Base-by-base conservation (phyloP, 306 rosid genomes). In the Mimosa pudica region DNA sequence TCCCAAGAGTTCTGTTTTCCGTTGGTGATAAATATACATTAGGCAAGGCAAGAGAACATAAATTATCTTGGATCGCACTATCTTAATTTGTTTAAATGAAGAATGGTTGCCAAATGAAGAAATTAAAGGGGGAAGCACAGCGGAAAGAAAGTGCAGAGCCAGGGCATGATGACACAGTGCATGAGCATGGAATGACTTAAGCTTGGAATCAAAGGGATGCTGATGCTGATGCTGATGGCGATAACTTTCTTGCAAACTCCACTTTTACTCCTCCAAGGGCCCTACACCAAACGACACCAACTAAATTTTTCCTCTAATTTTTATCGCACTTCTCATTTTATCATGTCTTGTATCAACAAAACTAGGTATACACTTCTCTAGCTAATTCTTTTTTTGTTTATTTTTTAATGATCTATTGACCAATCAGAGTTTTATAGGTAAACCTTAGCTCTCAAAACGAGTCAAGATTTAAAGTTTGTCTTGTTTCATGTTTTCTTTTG, bases 121-220 rank as follows among this genome's bases (percentile, higher is more conserved):
- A 85, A 82, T 80, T 46, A 81, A 66, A 7, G 47, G 3, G 24
- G 7, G 20, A 64, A 20, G 16, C 16, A 24, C 38, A n/a, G 30
- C 7, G 32, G 49, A 42, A 66, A 48, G 47, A 65, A 33, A 38
- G 24, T 65, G 47, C 70, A 17, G 5, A 17, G 32, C 0, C 24
- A 65, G 70, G 10, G 49, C 5, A 30, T 16, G 48, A 66, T 70
- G 74, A 18, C 36, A 18, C 36, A 69, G 35, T 24, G 74, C 49
- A 68, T 68, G 87, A 89, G 90, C 91, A 87, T 84, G 93, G 89
- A 88, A 86, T 89, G 86, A 84, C 85, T 82, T 82, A 74, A 79
- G 81, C 90, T 84, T 87, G 79, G 85, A 91, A 86, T 83, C 78
- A 84, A 91, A 85, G 88, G 85, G 81, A 85, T 79, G 71, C 81